Base-by-base conservation (phyloP, 1,139 yeast species). In the Candida neerlandica region DNA sequence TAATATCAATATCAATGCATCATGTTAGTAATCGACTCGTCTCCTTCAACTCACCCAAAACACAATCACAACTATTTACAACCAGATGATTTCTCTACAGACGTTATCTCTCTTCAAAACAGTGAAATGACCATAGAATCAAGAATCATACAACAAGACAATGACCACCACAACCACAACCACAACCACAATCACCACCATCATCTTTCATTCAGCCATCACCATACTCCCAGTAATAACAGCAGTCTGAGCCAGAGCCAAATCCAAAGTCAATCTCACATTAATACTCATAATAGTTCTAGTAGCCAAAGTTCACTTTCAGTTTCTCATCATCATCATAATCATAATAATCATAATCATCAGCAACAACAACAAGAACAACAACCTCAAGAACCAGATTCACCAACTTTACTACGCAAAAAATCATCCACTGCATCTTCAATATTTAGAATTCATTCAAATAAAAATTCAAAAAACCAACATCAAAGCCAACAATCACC, bases 41-140 rank as follows among this genome's bases (percentile, higher is more conserved):
- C 41, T 10, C 39, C 26, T n/a, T 39, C 33, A 29, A 41, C 26
- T 29, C 40, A 44, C 35, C 19, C 35, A 18, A 26, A 39, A 19
- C 44, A 46, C 30, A 41, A 41, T 4, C 14, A 26, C 5, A 42
- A 33, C 23, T 42, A 34, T 27, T 15, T 26, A 15, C 35, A 21
- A 26, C 1, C 9, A n/a, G 45, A 43, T 21, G 45, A 43, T 16
- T 69, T 70, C 59, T 69, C 71, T 27, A 59, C 77, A 23, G 77
- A 72, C 47, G 73, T 77, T 46, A 67, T 73, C 15, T 68, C 74
- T 21, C 62, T 73, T 41, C 75, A 64, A 57, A 70, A 71, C 55
- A 68, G 74, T 55, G 78, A 73, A 47, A 71, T 73, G 77, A 73
- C 77, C 12, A 50, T 45, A 30, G 47, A 50, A 45, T 34, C 34